These are phyloP conservation scores for Podaxis pistillaris DNA, from an alignment of 768 basidiomycete species.

Conservation along the genomic window DNA sequence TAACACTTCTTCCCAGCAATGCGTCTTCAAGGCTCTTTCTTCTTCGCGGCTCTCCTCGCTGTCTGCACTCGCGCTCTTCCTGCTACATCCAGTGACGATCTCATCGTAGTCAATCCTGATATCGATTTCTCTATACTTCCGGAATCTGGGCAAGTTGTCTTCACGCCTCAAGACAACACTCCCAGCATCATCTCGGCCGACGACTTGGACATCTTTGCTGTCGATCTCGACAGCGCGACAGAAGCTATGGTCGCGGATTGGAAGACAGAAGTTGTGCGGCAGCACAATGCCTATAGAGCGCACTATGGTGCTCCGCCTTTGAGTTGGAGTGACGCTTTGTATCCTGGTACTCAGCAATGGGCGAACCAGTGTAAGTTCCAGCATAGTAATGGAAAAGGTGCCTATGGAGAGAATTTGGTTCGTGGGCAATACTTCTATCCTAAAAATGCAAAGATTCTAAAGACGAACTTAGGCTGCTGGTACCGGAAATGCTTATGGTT, in stretches of 20 bases:
- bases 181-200: background rate
- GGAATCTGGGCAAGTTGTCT: background rate
- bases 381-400: conserved; percentile 64
- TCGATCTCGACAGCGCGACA: background rate
- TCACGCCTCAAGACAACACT: background rate
- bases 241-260: background rate
- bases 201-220: background rate
- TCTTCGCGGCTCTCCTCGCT: background rate
- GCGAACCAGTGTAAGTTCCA: conserved; percentile 63
- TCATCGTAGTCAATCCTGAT: background rate
- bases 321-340: conserved; percentile 61
- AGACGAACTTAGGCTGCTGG: conserved; percentile 48
- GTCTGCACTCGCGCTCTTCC: background rate
- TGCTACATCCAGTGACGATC: background rate
- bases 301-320: conserved; percentile 62
- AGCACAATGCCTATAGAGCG: conserved; percentile 61
- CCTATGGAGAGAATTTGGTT: conserved; percentile 50
- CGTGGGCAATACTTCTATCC: background rate
- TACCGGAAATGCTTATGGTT: conserved; percentile 43
- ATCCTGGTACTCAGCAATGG: conserved; percentile 65
- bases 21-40: background rate
- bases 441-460: background rate
- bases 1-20: background rate
- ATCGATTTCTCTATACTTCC: background rate
- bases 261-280: background rate